Base-by-base conservation (phyloP, 129 eudicot species). In the Pulicaria dysenterica region DNA sequence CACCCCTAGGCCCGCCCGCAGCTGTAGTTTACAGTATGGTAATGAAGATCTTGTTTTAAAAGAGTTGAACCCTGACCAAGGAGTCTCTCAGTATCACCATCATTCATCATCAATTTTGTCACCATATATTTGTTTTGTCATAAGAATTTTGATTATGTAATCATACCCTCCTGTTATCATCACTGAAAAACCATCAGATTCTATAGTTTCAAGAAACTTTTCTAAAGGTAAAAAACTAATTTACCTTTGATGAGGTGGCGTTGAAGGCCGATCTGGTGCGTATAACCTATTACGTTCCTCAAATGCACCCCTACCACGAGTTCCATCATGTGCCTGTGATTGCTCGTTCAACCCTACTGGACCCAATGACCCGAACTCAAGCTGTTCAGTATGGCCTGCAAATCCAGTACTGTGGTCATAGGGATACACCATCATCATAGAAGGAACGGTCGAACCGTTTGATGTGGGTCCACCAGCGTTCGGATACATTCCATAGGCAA, bases 341-440 rank as follows among this genome's bases (percentile, higher is more conserved):
- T 79, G 89, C 54, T 82, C 92, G n/a, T 64, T 80, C 73, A 81
- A 76, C 31, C 88, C 88, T 49, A 69, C 80, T 4, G 80, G 88
- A 58, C 92, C 95, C 13, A 93, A 59, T 41, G 95, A 83, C 58
- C 96, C 95, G 73, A 89, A 93, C 79, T 89, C 96, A 65, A 93
- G 88, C 54, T 76, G 95, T 61, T 87, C 98, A 39, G 63, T 70
- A 67, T 73, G 84, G 45, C 86, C 71, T 76, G 76, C 82, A 79
- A 76, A 80, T 56, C 85, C 82, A 2, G 81, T 60, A 55, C 82
- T 80, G 53, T 85, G 86, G 31, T 93, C 95, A 66, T 74, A 83
- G 5, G 98, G 90, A 85, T 89, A 89, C 41, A 83, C 60, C 90
- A 84, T 85, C 44, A 85, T 79, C 69, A 87, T 77, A 44, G 92